Base-by-base conservation (phyloP, 208 protist genomes). In the Trypanosoma cruzi region DNA sequence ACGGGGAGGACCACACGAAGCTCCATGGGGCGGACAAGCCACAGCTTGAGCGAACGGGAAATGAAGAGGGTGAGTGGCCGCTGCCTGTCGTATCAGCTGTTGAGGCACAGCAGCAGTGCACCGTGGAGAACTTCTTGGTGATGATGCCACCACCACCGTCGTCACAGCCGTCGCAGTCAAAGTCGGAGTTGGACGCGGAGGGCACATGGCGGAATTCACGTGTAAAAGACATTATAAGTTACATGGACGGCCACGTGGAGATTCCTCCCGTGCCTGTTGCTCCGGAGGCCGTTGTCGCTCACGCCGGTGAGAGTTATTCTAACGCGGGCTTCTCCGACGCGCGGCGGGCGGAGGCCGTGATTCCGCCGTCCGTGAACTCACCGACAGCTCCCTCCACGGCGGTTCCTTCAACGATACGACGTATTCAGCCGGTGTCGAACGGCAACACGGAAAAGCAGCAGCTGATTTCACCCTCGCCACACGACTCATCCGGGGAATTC, bases 91-190 rank as follows among this genome's bases (percentile, higher is more conserved):
- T 66, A 26, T 66, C 32, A 6, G 20, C 20, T 20, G 46, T 26
- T 1, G 61, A 66, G 48, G 48, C 48, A 16, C n/a, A 54, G n/a
- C 48, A 7, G 11, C 48, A 50, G 5, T 54, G 24, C 48, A 42
- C 29, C 48, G 29, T 29, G 28, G 61, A 66, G 10, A 49, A 66
- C 8, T 13, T 44, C 4, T 20, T 66, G 32, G 16, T 66, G 22
- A 26, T 66, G 46, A 48, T 62, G 57, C 57, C 57, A 31, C 61
- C 61, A 18, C 61, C 61, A 16, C 61, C 59, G 11, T 13, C 42
- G 24, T 34, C 37, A 16, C 7, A 14, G 42, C 18, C 20, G 42
- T 7, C 20, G 24, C 52, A 26, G 18, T 14, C 24, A 3, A 4
- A 4, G 0, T 32, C 26, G 24, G 31, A 32, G 28, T 11, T 32